Evolutionary conservation across 768 basidiomycete species (phyloP).

Genomic region (Hemileccinum rubropunctum): DNA sequence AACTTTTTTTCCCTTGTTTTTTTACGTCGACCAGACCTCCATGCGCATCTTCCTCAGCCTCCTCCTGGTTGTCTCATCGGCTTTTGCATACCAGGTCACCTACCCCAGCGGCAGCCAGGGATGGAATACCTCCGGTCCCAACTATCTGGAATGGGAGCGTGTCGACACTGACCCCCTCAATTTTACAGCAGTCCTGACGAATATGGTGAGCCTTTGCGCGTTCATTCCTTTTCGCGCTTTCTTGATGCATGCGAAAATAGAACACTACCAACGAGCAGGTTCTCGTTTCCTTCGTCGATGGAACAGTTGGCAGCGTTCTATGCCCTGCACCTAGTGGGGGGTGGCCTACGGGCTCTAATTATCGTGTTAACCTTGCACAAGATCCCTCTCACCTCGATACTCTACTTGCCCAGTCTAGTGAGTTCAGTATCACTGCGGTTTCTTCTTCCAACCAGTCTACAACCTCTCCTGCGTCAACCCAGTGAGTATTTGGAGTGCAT

Average conservation of each 20-base stretch:
- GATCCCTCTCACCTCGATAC: conserved; percentile 42
- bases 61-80: conserved; percentile 52
- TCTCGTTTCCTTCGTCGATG: conserved; percentile 55
- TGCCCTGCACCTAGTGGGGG: conserved; percentile 59
- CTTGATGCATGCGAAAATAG: conserved; percentile 26
- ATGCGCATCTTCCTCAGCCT: conserved; percentile 46
- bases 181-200: conserved; percentile 69
- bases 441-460: conserved; percentile 19
- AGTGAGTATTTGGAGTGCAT: conserved; percentile 14
- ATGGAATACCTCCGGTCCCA: conserved; percentile 59
- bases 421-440: conserved; percentile 49
- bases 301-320: conserved; percentile 35
- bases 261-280: conserved; percentile 41
- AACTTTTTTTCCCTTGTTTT: conserved; percentile 13
- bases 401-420: conserved; percentile 69
- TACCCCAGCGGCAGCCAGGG: conserved; percentile 43
- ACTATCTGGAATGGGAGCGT: conserved; percentile 56
- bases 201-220: conserved; percentile 42
- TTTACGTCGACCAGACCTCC: conserved; percentile 1
- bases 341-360: conserved; percentile 61
- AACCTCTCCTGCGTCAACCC: conserved; percentile 7
- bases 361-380: conserved; percentile 70
- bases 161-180: conserved; percentile 65
- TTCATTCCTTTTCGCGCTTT: background rate
- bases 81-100: conserved; percentile 62